phyloP scores from a whole-genome alignment of 192 early-diverging fungal genomes.

The Anaeromyces robustus region DNA sequence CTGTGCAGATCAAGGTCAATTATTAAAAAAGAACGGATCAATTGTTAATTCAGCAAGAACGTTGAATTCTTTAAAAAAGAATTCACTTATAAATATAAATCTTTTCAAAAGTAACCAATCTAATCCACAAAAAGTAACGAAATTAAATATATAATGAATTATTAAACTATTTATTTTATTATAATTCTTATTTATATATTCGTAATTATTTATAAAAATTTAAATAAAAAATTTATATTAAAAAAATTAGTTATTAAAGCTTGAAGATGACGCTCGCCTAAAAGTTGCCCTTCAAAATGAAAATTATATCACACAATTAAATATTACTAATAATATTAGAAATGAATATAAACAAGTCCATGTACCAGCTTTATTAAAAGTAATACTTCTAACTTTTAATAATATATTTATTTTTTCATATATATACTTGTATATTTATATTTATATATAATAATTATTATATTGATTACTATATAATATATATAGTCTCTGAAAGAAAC shows the following conservation, averaged over 20 bases:
- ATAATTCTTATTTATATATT: too few relatives aligned
- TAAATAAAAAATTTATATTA: slow-evolving; percentile 1
- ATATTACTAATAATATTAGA: slow-evolving; percentile 54
- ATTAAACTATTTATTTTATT: too few relatives aligned
- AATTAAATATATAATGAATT: too few relatives aligned
- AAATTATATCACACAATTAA: slow-evolving; percentile 65
- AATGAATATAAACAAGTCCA: slow-evolving; percentile 62
- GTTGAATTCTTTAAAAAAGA: slow-evolving; percentile 15
- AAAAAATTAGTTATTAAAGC: slow-evolving; percentile 37
- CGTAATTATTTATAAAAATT: too few relatives aligned
- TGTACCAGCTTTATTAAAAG: slow-evolving; percentile 67
- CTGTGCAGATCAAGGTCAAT: background rate
- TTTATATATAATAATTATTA: slow-evolving; percentile 1
- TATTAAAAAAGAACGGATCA: background rate
- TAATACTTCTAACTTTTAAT: slow-evolving; percentile 12
- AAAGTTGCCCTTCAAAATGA: slow-evolving; percentile 71
- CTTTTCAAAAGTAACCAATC: slow-evolving; percentile 27
- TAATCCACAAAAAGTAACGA: slow-evolving; percentile 40
- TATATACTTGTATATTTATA: background rate
- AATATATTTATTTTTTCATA: background rate
- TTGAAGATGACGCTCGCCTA: slow-evolving; percentile 73
- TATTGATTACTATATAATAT: slow-evolving; percentile 4
- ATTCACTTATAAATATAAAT: slow-evolving; percentile 23
- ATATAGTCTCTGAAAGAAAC: slow-evolving; percentile 57
- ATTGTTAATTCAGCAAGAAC: background rate